Evolutionary conservation across 2,329 filamentous ascomycete species (phyloP).

Genomic region (Phaeomoniella chlamydospora): DNA sequence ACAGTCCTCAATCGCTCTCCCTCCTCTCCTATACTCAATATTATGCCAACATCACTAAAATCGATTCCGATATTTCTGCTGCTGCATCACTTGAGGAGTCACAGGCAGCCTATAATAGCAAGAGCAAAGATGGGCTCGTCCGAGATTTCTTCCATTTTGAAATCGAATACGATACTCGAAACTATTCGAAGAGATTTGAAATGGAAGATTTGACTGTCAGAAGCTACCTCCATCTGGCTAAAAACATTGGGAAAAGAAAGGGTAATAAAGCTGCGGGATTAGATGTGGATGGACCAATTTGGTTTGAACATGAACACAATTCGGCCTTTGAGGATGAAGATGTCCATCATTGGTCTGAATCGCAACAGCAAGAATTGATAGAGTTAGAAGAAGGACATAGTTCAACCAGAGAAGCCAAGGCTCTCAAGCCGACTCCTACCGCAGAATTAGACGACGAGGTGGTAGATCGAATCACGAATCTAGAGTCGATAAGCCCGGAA

Average conservation of each 20-base stretch:
- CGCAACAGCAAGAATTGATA: not conserved
- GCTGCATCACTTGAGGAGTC: slow-evolving; percentile 13
- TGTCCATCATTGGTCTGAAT: no score
- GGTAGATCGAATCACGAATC: not conserved
- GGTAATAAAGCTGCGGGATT: slow-evolving; percentile 4
- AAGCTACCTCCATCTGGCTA: slow-evolving; percentile 66
- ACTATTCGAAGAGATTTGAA: slow-evolving; percentile 54
- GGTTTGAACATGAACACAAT: slow-evolving; percentile 2
- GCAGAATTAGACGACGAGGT: not conserved
- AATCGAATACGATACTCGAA: slow-evolving; percentile 73
- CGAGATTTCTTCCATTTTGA: slow-evolving; percentile 54
- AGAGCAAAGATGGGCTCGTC: slow-evolving; percentile 38
- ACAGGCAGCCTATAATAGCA: slow-evolving; percentile 13
- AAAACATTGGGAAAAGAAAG: slow-evolving; percentile 51
- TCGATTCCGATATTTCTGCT: slow-evolving; percentile 56
- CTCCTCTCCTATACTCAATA: slow-evolving; percentile 76
- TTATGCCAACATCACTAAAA: slow-evolving; percentile 79
- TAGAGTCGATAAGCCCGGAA: not conserved
- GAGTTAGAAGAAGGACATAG: slow-evolving; percentile 1
- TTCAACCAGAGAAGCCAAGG: not conserved
- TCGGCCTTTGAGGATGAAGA: slow-evolving; percentile 3
- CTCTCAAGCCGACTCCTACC: not conserved
- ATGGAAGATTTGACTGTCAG: slow-evolving; percentile 72
- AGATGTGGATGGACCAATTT: slow-evolving; percentile 1
- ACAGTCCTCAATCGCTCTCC: slow-evolving; percentile 70